A percentile compares a stretch with the other conserved stretches of the same genome.
Evolutionary conservation across 441 rosid species (phyloP).

Genomic region (Eutrema salsugineum): DNA sequence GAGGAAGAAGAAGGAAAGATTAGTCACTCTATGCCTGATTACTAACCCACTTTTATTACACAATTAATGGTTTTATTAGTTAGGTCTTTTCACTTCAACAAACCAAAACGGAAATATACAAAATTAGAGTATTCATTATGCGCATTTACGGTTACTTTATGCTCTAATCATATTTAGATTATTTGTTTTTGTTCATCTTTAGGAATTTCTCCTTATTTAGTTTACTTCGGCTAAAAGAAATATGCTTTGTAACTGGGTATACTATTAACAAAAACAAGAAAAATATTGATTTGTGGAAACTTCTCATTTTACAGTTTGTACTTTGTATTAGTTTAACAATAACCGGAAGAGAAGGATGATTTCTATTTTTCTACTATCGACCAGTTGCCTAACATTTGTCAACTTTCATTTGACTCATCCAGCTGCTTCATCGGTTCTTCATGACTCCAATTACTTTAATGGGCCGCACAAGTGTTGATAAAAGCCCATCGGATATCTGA

Average conservation of each 20-base stretch:
- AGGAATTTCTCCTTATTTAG: background rate
- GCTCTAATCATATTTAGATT: background rate
- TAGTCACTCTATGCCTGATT: constrained; percentile 78
- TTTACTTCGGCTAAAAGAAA: background rate
- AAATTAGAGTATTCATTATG: background rate
- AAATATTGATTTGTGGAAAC: background rate
- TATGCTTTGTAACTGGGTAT: background rate
- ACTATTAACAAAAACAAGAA: background rate
- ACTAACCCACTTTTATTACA: constrained; percentile 37
- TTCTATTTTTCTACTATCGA: background rate
- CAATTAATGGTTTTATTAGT: background rate
- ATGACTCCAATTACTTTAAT: background rate
- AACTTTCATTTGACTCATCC: no score
- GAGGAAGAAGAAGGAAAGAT: constrained; percentile 74
- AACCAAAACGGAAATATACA: background rate
- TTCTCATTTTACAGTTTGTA: background rate
- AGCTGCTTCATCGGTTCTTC: background rate
- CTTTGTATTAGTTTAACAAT: background rate
- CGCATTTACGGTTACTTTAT: background rate
- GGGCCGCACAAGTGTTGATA: background rate
- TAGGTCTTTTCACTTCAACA: background rate
- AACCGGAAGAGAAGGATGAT: background rate
- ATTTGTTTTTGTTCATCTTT: background rate
- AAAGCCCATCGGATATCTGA: background rate
- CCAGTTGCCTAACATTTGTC: no score